phyloP scores from a whole-genome alignment of 78 protist species.

The Monocercomonoides exilis region DNA sequence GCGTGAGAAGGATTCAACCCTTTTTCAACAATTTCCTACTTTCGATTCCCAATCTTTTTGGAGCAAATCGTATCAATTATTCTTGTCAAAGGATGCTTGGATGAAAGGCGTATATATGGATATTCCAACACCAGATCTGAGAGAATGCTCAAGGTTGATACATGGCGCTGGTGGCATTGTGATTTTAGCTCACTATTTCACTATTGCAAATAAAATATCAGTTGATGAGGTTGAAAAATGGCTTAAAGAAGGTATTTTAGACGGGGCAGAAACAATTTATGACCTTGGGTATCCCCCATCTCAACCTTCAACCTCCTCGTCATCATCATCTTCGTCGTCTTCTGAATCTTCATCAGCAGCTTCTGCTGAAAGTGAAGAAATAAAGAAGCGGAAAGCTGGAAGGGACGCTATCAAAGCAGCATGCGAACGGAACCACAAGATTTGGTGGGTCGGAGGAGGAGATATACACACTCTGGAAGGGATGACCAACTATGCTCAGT shows the following conservation, averaged over 20 bases:
- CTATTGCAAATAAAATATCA: neutral
- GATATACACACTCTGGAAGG: neutral
- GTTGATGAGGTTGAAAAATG: neutral
- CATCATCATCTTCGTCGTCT: too few relatives aligned
- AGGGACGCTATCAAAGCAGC: neutral
- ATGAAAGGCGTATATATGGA: neutral
- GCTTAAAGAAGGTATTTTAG: neutral
- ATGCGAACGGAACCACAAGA: neutral
- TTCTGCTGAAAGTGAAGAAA: neutral
- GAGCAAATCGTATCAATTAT: neutral
- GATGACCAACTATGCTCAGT: neutral
- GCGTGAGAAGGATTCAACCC: neutral
- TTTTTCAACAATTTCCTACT: neutral
- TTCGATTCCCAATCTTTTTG: neutral
- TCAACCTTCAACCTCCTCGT: neutral
- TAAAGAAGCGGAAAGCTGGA: neutral
- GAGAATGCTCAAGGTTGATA: neutral
- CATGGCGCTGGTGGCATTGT: constrained; percentile 14
- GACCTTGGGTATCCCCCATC: neutral
- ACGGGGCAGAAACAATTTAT: neutral
- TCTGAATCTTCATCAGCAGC: too few relatives aligned
- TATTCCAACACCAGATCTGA: neutral
- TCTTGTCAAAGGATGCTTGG: neutral
- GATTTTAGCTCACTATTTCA: constrained; percentile 5
- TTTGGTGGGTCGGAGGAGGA: neutral